These are phyloP conservation scores for Nicotiana knightiana DNA, from an alignment of 257 asterid genomes.

Conservation along the genomic window DNA sequence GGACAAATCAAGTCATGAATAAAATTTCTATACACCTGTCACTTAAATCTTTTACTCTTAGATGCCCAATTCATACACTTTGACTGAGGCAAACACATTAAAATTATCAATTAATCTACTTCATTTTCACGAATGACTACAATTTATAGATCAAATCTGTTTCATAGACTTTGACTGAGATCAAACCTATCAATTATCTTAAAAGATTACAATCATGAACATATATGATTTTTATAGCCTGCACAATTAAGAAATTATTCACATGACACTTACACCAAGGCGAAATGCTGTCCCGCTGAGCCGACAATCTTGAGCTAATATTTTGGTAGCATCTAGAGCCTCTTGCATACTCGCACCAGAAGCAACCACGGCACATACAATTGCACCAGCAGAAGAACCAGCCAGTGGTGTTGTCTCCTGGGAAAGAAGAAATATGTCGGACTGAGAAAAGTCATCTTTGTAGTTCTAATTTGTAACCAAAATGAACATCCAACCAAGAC, in stretches of 20 bases:
- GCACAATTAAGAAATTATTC: neutral
- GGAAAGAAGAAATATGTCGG: neutral
- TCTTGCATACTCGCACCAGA: constrained; percentile 90
- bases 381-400: constrained; percentile 99
- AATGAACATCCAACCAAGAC: neutral
- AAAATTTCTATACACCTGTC: neutral
- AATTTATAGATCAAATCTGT: neutral
- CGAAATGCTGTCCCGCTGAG: constrained; percentile 95
- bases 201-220: neutral
- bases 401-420: constrained; percentile 95
- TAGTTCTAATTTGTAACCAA: neutral
- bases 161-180: neutral
- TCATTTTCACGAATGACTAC: neutral
- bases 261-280: constrained; percentile 60
- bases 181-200: neutral
- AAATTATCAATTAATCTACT: neutral
- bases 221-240: neutral
- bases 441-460: neutral
- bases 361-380: constrained; percentile 88
- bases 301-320: constrained; percentile 86
- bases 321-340: constrained; percentile 75
- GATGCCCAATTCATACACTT: neutral
- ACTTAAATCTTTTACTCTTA: neutral
- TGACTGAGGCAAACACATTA: neutral
- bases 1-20: neutral